These are phyloP conservation scores for Arabidopsis hybrid DNA, from an alignment of 441 rosid genomes.

Conservation along the genomic window DNA sequence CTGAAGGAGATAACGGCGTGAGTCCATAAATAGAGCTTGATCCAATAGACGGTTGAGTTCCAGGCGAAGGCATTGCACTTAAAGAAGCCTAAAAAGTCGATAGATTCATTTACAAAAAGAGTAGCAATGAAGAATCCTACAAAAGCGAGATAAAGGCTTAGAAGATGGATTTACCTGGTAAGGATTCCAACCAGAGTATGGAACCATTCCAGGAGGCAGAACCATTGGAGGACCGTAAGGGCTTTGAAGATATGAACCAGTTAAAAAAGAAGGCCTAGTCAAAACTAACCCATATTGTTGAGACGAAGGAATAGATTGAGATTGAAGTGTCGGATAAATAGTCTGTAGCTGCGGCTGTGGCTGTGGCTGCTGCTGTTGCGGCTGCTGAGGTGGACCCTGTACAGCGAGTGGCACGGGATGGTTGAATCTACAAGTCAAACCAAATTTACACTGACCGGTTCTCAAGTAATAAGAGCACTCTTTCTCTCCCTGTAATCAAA, in stretches of 20 bases:
- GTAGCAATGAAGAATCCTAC: background rate
- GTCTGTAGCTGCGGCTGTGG: conserved; percentile 52
- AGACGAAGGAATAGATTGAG: conserved; percentile 67
- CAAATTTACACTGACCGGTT: conserved; percentile 96
- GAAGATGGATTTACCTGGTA: conserved; percentile 60
- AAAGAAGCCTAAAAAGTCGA: conserved; percentile 55
- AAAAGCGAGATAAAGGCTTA: background rate
- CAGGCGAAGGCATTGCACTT: conserved; percentile 69
- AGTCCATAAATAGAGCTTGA: conserved; percentile 74
- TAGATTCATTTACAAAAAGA: conserved; percentile 6
- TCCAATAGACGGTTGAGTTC: conserved; percentile 67
- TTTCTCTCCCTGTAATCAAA: conserved; percentile 51
- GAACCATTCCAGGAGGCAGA: conserved; percentile 77
- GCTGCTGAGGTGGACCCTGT: conserved; percentile 60
- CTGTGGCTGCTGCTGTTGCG: conserved; percentile 38
- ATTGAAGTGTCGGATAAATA: conserved; percentile 66
- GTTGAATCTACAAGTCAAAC: conserved; percentile 87
- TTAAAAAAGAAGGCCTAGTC: conserved; percentile 80
- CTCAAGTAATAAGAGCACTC: conserved; percentile 91
- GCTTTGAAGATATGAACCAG: conserved; percentile 71
- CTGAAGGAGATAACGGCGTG: conserved; percentile 72
- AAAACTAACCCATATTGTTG: conserved; percentile 82
- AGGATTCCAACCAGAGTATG: conserved; percentile 77
- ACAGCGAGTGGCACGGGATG: conserved; percentile 70
- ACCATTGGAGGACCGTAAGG: conserved; percentile 73